A percentile compares a stretch with the other conserved stretches of the same genome.
Evolutionary conservation across 2,329 filamentous ascomycete genomes (phyloP).

Genomic region (Sarocladium strictum): DNA sequence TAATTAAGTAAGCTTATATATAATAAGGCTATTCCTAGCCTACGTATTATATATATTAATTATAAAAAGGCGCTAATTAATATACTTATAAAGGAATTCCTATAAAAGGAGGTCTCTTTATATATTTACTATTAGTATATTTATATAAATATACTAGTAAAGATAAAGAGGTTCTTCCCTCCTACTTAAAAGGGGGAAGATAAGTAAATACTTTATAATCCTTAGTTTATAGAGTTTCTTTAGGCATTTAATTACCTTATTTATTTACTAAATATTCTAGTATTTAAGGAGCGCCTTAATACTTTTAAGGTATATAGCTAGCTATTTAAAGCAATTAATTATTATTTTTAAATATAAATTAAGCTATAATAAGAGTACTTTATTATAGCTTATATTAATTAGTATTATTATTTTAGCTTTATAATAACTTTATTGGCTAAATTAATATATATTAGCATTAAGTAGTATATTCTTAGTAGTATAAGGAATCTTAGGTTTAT

Average conservation of each 20-base stretch:
- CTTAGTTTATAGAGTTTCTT: conserved; percentile 6
- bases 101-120: too few species aligned
- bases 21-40: not conserved
- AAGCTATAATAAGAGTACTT: not conserved
- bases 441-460: conserved; percentile 4
- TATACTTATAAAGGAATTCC: not conserved
- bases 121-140: not conserved
- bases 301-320: not conserved
- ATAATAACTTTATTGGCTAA: conserved; percentile 6
- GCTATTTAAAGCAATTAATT: not conserved
- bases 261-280: conserved; percentile 1
- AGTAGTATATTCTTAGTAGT: not conserved
- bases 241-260: conserved; percentile 3
- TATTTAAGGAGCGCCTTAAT: not conserved
- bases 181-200: not conserved
- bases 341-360: not conserved
- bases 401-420: not conserved
- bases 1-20: not conserved
- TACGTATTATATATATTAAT: conserved; percentile 8
- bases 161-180: not conserved
- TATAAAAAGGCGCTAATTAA: not conserved
- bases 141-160: conserved; percentile 11
- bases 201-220: conserved; percentile 2
- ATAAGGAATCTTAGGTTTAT: not conserved
- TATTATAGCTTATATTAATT: not conserved